A percentile compares a stretch with the other conserved stretches of the same genome.
These are phyloP conservation scores for Coemansia furcata DNA, from an alignment of 192 early-diverging fungal species.

Conservation along the genomic window DNA sequence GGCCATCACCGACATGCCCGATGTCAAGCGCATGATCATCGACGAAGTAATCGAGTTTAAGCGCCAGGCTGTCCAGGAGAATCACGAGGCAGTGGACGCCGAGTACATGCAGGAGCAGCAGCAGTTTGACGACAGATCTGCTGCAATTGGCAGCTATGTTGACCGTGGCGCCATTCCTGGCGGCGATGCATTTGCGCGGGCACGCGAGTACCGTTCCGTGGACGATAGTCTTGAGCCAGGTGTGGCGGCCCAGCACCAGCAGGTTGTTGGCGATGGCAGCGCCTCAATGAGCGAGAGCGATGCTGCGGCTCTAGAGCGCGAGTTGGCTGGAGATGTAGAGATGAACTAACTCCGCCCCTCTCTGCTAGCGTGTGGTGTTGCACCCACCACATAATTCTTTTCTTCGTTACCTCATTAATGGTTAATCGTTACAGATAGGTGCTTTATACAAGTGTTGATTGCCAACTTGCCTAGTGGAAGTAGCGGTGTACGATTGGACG, in stretches of 20 bases:
- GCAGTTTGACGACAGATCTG: not conserved
- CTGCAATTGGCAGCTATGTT: slow-evolving; percentile 9
- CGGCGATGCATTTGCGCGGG: slow-evolving; percentile 28
- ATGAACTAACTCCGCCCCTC: slow-evolving; percentile 14
- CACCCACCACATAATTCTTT: not conserved
- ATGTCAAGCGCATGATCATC: slow-evolving; percentile 68
- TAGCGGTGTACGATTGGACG: slow-evolving; percentile 66
- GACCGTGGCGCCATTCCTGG: slow-evolving; percentile 15
- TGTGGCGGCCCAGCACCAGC: slow-evolving; percentile 38
- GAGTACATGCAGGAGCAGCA: slow-evolving; percentile 29
- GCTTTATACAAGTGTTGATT: not conserved
- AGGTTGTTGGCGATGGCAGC: slow-evolving; percentile 9
- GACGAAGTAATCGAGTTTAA: slow-evolving; percentile 81
- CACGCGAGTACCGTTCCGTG: slow-evolving; percentile 39
- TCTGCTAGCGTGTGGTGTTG: not conserved
- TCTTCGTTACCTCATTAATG: not conserved
- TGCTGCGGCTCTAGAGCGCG: slow-evolving; percentile 38
- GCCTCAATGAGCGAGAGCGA: slow-evolving; percentile 23
- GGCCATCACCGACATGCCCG: slow-evolving; percentile 36
- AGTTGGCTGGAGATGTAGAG: slow-evolving; percentile 42
- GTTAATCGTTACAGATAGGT: not conserved
- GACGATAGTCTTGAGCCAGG: slow-evolving; percentile 47
- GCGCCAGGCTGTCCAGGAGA: slow-evolving; percentile 50
- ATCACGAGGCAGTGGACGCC: slow-evolving; percentile 39
- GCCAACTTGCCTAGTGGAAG: slow-evolving; percentile 16